A percentile compares a stretch with the other conserved stretches of the same genome.
phyloP scores from a whole-genome alignment of 129 eudicot genomes.

The sunflower (Helianthus annuus) region HanXRQr2.0-SUNRISE NC_035437.2:100302946-100303445 shows the following conservation, averaged over 20 bases:
- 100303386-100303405: conserved; percentile 8
- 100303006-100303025: conserved; percentile 23
- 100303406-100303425: conserved; percentile 4
- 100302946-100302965: conserved; percentile 65
- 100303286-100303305: background rate
- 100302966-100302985: conserved; percentile 8
- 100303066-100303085: conserved; percentile 92
- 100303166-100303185: conserved; percentile 8
- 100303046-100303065: conserved; percentile 74
- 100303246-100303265: background rate
- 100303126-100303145: conserved; percentile 28
- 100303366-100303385: background rate
- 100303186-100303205: conserved; percentile 1
- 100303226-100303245: background rate
- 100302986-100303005: conserved; percentile 15
- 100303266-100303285: conserved; percentile 6
- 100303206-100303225: background rate
- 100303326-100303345: background rate
- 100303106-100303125: conserved; percentile 89
- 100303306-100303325: background rate
- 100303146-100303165: background rate
- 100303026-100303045: conserved; percentile 75
- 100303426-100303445: conserved; percentile 71
- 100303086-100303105: conserved; percentile 93
- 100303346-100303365: conserved; percentile 2